phyloP scores from a whole-genome alignment of 345 rosid species.

The Laguncularia racemosa region DNA sequence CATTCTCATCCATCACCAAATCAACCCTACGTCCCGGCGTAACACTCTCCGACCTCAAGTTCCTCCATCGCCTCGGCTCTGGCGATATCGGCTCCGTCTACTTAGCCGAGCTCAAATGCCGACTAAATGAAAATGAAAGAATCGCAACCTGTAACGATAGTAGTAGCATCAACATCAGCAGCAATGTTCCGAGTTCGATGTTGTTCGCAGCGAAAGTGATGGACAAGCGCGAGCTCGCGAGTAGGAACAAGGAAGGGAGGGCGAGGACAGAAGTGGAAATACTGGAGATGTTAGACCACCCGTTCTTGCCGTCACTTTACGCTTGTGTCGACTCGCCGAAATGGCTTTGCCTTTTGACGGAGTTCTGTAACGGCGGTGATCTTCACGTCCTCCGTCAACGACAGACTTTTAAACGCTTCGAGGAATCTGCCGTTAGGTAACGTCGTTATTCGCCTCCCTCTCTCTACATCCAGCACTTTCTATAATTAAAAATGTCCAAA shows the following conservation, averaged over 20 bases:
- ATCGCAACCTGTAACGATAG: slow-evolving; percentile 7
- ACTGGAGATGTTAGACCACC: slow-evolving; percentile 75
- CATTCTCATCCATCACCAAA: slow-evolving; percentile 38
- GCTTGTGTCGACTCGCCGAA: slow-evolving; percentile 65
- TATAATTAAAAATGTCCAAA: not conserved
- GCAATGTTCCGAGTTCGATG: not conserved
- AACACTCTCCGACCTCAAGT: slow-evolving; percentile 68
- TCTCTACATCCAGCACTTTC: not conserved
- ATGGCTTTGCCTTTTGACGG: slow-evolving; percentile 84
- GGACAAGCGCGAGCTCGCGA: slow-evolving; percentile 85
- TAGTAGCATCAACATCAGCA: not conserved
- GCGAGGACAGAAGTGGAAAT: slow-evolving; percentile 84
- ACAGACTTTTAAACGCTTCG: slow-evolving; percentile 66
- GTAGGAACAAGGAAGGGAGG: slow-evolving; percentile 74
- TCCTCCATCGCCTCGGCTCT: slow-evolving; percentile 80
- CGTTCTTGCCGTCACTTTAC: slow-evolving; percentile 74
- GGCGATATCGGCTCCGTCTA: slow-evolving; percentile 95
- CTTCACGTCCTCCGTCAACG: slow-evolving; percentile 94
- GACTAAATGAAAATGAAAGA: not conserved
- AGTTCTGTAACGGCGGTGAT: slow-evolving; percentile 98
- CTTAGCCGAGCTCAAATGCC: slow-evolving; percentile 57
- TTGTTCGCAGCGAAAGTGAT: slow-evolving; percentile 76
- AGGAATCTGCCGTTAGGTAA: slow-evolving; percentile 83
- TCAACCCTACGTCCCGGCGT: slow-evolving; percentile 19
- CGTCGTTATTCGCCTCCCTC: slow-evolving; percentile 6